Evolutionary conservation across 2,329 filamentous ascomycete genomes (phyloP).

Genomic region (Penicillium freii): DNA sequence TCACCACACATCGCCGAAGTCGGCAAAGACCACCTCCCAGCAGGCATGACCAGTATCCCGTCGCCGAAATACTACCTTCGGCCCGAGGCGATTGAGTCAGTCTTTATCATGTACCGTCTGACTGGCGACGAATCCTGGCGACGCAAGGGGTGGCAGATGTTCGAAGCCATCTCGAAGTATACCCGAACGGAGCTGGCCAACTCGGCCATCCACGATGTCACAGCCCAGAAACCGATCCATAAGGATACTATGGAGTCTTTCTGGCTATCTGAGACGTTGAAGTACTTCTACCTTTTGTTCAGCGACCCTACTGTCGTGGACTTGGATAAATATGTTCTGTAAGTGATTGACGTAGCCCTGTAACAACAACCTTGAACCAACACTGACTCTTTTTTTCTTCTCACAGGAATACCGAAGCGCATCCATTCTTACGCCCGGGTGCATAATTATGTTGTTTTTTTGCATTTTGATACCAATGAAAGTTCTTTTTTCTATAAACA

Average conservation of each 20-base stretch:
- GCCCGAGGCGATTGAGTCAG: constrained; percentile 76
- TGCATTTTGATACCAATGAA: constrained; percentile 27
- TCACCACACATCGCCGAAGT: constrained; percentile 40
- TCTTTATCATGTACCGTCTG: constrained; percentile 74
- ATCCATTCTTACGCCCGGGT: constrained; percentile 39
- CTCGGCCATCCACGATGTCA: constrained; percentile 66
- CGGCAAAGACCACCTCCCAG: constrained; percentile 44
- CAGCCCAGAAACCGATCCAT: constrained; percentile 44
- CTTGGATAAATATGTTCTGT: constrained; percentile 49
- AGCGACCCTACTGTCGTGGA: constrained; percentile 45
- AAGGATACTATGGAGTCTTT: constrained; percentile 72
- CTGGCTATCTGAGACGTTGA: constrained; percentile 59
- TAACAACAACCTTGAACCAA: not conserved
- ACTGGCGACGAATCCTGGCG: constrained; percentile 66
- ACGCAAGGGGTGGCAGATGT: constrained; percentile 73
- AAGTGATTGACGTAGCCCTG: constrained; percentile 25
- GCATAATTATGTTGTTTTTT: constrained; percentile 15
- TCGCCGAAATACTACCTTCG: constrained; percentile 43
- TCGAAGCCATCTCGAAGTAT: constrained; percentile 59
- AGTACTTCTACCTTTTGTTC: constrained; percentile 50
- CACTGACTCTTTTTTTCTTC: not conserved
- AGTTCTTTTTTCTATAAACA: constrained; percentile 7
- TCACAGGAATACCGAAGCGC: constrained; percentile 42
- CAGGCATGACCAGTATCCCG: constrained; percentile 42
- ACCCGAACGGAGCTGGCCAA: constrained; percentile 64